These are phyloP conservation scores for Solanum lycopersicoides DNA, from an alignment of 257 asterid genomes.

Conservation along the genomic window DNA sequence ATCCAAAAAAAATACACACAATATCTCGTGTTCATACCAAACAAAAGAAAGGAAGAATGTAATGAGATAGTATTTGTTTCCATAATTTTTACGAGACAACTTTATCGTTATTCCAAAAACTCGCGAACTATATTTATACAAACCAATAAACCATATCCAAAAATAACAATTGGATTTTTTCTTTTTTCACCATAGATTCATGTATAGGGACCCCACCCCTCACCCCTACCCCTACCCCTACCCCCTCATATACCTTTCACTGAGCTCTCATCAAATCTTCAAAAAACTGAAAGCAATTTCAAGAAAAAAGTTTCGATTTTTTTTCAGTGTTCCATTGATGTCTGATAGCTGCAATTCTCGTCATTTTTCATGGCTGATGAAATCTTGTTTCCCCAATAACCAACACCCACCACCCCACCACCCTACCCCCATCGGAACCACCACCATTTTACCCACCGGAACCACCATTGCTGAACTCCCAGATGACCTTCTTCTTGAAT, in stretches of 20 bases:
- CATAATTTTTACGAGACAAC: neutral
- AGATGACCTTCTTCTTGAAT: constrained; percentile 75
- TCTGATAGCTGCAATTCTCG: constrained; percentile 63
- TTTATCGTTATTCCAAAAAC: too few species aligned
- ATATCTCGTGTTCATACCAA: neutral
- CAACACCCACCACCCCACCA: constrained; percentile 23
- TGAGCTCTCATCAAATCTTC: neutral
- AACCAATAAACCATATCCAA: neutral
- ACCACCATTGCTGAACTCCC: constrained; percentile 62
- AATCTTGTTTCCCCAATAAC: constrained; percentile 77
- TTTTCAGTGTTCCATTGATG: neutral
- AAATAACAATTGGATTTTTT: neutral
- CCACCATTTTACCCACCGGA: constrained; percentile 3
- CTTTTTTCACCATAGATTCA: neutral
- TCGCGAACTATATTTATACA: neutral
- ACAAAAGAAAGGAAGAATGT: too few species aligned
- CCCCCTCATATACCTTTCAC: neutral
- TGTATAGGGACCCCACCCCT: neutral
- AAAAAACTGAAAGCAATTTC: neutral
- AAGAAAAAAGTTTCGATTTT: neutral
- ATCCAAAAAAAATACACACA: neutral
- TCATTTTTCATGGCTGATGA: constrained; percentile 79
- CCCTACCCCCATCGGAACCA: constrained; percentile 10
- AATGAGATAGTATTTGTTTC: too few species aligned
- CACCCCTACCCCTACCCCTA: neutral